Evolutionary conservation across 2,329 filamentous ascomycete genomes (phyloP).

Genomic region (Cercospora sp.): DNA sequence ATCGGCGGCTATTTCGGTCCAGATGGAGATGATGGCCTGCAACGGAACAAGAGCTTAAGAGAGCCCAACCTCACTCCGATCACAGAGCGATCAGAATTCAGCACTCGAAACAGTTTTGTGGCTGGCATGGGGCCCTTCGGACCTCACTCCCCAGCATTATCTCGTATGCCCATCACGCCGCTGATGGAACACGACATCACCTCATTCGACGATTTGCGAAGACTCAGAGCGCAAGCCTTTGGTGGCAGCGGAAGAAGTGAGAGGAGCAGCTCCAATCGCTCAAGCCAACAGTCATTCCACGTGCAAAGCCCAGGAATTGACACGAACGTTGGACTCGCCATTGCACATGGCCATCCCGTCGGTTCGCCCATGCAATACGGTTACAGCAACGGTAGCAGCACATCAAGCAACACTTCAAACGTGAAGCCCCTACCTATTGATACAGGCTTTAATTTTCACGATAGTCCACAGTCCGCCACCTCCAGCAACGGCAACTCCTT

Average conservation of each 20-base stretch:
- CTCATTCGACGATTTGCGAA: slow-evolving; percentile 34
- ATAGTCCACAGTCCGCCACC: slow-evolving; percentile 24
- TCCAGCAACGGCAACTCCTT: slow-evolving; percentile 23
- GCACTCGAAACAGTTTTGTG: slow-evolving; percentile 87
- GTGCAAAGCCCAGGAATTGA: slow-evolving; percentile 17
- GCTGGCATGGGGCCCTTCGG: slow-evolving; percentile 56
- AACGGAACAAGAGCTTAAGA: slow-evolving; percentile 71
- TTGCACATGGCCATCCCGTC: slow-evolving; percentile 22
- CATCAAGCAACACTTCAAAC: slow-evolving; percentile 22
- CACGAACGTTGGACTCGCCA: slow-evolving; percentile 10
- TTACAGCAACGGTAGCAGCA: slow-evolving; percentile 28
- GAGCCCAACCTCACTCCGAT: slow-evolving; percentile 96
- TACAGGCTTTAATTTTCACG: slow-evolving; percentile 18
- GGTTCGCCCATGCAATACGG: slow-evolving; percentile 31
- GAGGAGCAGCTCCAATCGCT: slow-evolving; percentile 26
- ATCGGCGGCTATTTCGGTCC: slow-evolving; percentile 90
- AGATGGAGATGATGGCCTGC: slow-evolving; percentile 62
- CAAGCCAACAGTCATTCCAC: slow-evolving; percentile 23
- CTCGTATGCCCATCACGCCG: slow-evolving; percentile 49
- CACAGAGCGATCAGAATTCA: slow-evolving; percentile 93
- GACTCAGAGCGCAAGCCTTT: slow-evolving; percentile 56
- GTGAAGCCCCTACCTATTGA: slow-evolving; percentile 11
- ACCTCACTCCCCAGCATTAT: slow-evolving; percentile 71
- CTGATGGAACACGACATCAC: slow-evolving; percentile 31
- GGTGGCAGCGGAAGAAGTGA: slow-evolving; percentile 44